Percentiles rank a stretch among this genome's conserved stretches.
Conservation (phyloP, 345 rosid genomes). For the Moricandia arvensis region DNA sequence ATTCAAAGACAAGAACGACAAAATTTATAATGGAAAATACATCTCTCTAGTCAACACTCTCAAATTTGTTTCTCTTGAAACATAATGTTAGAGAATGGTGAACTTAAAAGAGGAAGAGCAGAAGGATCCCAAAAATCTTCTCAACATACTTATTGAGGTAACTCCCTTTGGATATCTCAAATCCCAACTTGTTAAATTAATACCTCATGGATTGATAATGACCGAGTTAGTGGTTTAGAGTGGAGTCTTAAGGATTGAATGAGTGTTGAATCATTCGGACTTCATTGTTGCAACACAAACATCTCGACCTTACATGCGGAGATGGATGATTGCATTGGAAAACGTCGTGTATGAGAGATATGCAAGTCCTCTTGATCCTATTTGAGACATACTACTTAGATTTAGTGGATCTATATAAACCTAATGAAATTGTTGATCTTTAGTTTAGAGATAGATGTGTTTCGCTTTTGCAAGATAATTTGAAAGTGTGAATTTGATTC, state of each 20-base stretch:
- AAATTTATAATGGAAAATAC: neutral
- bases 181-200: neutral
- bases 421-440: neutral
- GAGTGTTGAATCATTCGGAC: neutral
- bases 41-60: neutral
- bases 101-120: neutral
- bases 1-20: neutral
- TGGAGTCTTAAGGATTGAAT: neutral
- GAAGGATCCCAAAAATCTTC: neutral
- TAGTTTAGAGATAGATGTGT: neutral
- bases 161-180: neutral
- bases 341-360: neutral
- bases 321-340: neutral
- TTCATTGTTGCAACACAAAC: neutral
- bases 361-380: neutral
- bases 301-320: neutral
- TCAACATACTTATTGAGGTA: neutral
- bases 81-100: neutral
- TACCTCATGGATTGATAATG: neutral
- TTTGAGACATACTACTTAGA: neutral
- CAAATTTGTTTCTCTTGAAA: neutral
- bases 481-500: neutral
- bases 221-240: neutral
- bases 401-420: neutral
- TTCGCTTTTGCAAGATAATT: neutral